phyloP scores from a whole-genome alignment of 352 stramenopile genomes.

The Stephanocyclus meneghinianus region DNA sequence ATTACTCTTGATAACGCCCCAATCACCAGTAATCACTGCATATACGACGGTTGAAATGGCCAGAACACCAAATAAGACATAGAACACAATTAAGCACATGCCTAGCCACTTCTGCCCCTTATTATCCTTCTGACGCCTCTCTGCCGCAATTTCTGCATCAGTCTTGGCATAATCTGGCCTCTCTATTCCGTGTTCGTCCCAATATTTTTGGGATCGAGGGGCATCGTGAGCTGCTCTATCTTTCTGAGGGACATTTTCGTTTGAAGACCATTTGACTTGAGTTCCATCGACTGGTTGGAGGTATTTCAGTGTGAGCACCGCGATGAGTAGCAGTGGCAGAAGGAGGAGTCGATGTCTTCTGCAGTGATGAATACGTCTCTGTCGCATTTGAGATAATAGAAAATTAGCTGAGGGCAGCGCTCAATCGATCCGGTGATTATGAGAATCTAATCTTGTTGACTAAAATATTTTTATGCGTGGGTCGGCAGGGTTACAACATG shows the following conservation, averaged over 20 bases:
- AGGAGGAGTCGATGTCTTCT: too few species aligned
- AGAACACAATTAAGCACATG: neutral
- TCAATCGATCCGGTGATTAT: too few species aligned
- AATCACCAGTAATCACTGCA: conserved; percentile 21
- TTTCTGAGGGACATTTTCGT: conserved; percentile 33
- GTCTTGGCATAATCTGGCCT: conserved; percentile 66
- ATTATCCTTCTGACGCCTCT: conserved; percentile 18
- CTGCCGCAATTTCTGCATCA: conserved; percentile 53
- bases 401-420: too few species aligned
- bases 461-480: too few species aligned
- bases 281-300: conserved; percentile 6
- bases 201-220: conserved; percentile 65
- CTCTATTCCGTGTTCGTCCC: conserved; percentile 67
- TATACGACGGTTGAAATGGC: conserved; percentile 10
- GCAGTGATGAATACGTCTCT: too few species aligned
- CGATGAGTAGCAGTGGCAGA: too few species aligned
- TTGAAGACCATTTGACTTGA: conserved; percentile 37
- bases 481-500: too few species aligned
- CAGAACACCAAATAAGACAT: neutral
- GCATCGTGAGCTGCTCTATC: conserved; percentile 48
- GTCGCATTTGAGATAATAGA: too few species aligned
- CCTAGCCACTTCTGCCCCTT: neutral
- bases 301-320: too few species aligned
- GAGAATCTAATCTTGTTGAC: too few species aligned
- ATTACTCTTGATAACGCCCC: conserved; percentile 23